Percentiles rank a stretch among this genome's conserved stretches.
These are phyloP conservation scores for Mortierella hygrophila DNA, from an alignment of 192 early-diverging fungal genomes.

Conservation along the genomic window DNA sequence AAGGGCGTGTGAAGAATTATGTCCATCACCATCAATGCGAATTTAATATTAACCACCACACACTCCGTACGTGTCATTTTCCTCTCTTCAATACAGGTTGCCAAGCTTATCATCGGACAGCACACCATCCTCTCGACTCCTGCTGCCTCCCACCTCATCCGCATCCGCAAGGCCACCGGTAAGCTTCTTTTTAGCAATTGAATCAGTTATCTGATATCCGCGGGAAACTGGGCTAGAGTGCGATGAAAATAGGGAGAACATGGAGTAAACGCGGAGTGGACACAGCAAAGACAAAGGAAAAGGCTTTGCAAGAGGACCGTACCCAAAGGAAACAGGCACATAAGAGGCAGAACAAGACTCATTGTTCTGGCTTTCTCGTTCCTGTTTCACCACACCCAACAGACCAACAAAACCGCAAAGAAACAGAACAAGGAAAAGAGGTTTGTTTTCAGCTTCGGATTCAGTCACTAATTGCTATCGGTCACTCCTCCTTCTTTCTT, in stretches of 20 bases:
- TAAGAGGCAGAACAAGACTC: background rate
- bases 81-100: conserved; percentile 61
- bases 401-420: background rate
- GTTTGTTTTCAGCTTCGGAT: background rate
- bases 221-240: background rate
- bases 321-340: background rate
- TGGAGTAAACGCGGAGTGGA: background rate
- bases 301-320: background rate
- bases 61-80: background rate
- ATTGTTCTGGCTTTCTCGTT: background rate
- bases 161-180: conserved; percentile 88
- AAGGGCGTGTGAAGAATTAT: conserved; percentile 6
- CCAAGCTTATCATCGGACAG: conserved; percentile 90
- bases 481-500: background rate
- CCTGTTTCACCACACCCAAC: background rate
- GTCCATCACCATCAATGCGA: background rate
- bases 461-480: background rate
- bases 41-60: background rate
- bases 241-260: background rate
- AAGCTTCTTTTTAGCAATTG: background rate
- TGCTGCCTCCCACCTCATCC: conserved; percentile 94
- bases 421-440: too few species aligned
- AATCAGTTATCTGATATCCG: background rate
- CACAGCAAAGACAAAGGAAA: background rate
- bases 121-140: conserved; percentile 96